Evolutionary conservation across 495 filamentous ascomycete species (phyloP).

Genomic region (Aspergillus homomorphus): DNA sequence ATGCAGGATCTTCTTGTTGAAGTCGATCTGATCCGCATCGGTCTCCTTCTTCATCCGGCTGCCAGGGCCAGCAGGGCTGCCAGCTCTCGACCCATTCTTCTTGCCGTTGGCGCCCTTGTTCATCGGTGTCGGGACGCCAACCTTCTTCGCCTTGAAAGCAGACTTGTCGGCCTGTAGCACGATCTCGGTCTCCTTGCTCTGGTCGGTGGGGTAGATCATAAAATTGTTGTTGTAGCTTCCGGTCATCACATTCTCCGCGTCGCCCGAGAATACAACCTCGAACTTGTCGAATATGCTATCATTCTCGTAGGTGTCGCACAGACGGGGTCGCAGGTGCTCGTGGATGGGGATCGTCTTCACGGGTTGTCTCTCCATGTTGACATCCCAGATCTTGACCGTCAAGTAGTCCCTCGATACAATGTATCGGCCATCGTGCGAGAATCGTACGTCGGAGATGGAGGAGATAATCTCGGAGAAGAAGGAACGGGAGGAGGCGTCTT

Average conservation of each 20-base stretch:
- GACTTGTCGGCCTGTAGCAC: slow-evolving; percentile 98
- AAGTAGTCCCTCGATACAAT: slow-evolving; percentile 97
- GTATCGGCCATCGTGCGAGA: slow-evolving; percentile 93
- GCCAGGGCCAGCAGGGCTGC: slow-evolving; percentile 86
- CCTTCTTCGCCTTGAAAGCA: slow-evolving; percentile 99
- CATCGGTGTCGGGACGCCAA: slow-evolving; percentile 96
- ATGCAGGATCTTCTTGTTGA: slow-evolving; percentile 99
- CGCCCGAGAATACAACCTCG: slow-evolving; percentile 97
- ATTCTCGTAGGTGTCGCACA: slow-evolving; percentile 99
- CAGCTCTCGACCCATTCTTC: slow-evolving; percentile 77
- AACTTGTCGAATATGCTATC: slow-evolving; percentile 99
- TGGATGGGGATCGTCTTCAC: slow-evolving; percentile 99
- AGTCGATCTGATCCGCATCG: slow-evolving; percentile 98
- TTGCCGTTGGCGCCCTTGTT: slow-evolving; percentile 77
- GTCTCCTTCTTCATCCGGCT: slow-evolving; percentile 98
- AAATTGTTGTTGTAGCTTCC: slow-evolving; percentile 99
- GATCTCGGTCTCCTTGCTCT: slow-evolving; percentile 92
- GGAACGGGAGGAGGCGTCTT: slow-evolving; percentile 95
- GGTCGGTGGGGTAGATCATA: slow-evolving; percentile 99
- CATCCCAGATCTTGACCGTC: slow-evolving; percentile 99
- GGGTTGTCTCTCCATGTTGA: slow-evolving; percentile 95
- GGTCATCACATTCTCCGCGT: slow-evolving; percentile 98
- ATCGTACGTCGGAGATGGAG: slow-evolving; percentile 97
- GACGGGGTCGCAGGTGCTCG: slow-evolving; percentile 87
- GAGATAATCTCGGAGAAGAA: slow-evolving; percentile 99